Conservation (phyloP, 2,329 filamentous ascomycete genomes). For the Phaeosphaeria sp. region DNA sequence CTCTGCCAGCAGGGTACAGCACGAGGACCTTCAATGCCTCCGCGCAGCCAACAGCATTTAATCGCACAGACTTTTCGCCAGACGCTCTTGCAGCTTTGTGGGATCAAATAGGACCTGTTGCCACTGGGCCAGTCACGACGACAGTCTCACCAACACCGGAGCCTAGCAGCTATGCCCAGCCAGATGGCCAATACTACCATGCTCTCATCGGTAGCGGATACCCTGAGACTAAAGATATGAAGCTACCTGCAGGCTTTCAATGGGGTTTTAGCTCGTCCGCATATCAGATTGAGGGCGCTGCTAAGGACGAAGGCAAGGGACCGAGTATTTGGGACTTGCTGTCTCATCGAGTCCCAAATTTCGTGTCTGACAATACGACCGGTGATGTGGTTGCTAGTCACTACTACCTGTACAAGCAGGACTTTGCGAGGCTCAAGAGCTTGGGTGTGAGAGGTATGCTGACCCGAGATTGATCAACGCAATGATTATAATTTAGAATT, state of each 20-base stretch:
- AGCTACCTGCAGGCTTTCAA: slow-evolving; percentile 52
- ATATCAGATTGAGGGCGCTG: slow-evolving; percentile 54
- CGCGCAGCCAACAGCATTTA: slow-evolving; percentile 52
- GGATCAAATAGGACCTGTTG: slow-evolving; percentile 54
- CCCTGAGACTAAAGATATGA: slow-evolving; percentile 40
- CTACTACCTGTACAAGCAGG: slow-evolving; percentile 54
- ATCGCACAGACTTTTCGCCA: slow-evolving; percentile 55
- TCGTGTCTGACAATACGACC: slow-evolving; percentile 50
- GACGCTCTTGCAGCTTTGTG: slow-evolving; percentile 55
- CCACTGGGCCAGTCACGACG: slow-evolving; percentile 50
- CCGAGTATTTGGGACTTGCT: slow-evolving; percentile 55
- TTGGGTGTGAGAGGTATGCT: slow-evolving; percentile 36
- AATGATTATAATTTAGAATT: no score
- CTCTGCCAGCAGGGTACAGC: slow-evolving; percentile 43
- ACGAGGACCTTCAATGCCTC: slow-evolving; percentile 51
- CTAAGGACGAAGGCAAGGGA: slow-evolving; percentile 51
- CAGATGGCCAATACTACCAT: slow-evolving; percentile 49
- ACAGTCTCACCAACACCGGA: slow-evolving; percentile 54
- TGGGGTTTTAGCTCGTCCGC: slow-evolving; percentile 52
- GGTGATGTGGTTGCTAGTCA: slow-evolving; percentile 51
- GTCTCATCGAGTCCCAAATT: slow-evolving; percentile 49
- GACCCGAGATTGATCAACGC: no score
- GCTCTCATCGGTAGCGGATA: slow-evolving; percentile 49
- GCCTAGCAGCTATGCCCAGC: slow-evolving; percentile 48
- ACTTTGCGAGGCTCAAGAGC: slow-evolving; percentile 47